Conservation (phyloP, 331 rosid species). For the Malus hybrid region DNA sequence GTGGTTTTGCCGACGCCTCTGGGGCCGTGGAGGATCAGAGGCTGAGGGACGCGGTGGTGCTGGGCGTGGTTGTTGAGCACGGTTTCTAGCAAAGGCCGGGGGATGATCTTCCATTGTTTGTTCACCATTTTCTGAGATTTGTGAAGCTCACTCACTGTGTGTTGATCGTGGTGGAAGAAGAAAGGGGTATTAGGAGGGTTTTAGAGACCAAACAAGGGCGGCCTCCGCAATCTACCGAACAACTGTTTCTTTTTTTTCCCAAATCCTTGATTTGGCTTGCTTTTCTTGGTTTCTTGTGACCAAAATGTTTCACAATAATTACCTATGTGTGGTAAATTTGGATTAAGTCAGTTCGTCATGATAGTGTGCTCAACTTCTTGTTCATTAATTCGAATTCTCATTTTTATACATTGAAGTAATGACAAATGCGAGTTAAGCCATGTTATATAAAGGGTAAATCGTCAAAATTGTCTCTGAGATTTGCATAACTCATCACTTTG, state of each 20-base stretch:
- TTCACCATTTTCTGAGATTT: conserved; percentile 34
- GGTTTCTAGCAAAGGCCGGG: conserved; percentile 78
- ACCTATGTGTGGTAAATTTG: no score
- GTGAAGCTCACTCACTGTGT: neutral
- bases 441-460: no score
- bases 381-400: no score
- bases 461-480: no score
- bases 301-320: no score
- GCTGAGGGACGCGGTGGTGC: conserved; percentile 88
- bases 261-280: no score
- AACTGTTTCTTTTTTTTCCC: neutral
- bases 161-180: neutral
- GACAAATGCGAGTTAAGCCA: no score
- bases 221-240: neutral
- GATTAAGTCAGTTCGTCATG: no score
- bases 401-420: no score
- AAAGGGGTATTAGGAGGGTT: conserved; percentile 31
- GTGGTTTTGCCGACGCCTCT: conserved; percentile 93
- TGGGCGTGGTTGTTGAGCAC: conserved; percentile 82
- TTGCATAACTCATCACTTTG: no score
- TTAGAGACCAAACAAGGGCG: neutral
- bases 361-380: no score
- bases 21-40: conserved; percentile 86
- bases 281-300: no score
- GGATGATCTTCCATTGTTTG: conserved; percentile 75